Evolutionary conservation across 768 basidiomycete species (phyloP), one percentile per base, ranked within the genome.

Genomic region (Rhizopogon vinicolor): DNA sequence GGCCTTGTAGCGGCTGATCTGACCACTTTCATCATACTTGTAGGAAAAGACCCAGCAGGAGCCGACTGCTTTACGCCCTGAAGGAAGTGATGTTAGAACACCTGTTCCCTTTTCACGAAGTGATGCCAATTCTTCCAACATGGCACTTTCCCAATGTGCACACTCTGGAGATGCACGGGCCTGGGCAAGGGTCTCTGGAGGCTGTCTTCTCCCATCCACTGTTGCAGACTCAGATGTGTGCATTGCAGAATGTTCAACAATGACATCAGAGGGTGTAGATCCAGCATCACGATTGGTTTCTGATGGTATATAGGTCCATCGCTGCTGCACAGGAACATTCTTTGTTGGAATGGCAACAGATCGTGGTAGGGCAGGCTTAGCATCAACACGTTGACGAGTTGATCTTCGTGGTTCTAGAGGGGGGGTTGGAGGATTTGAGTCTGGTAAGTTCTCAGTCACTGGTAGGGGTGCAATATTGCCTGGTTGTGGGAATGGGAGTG

Each of bases 21-120:
- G 40, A n/a, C 48, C 29, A 18, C n/a, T 12, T 50, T 50, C 16
- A 31, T 50, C 35, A 55, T 41, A 28, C n/a, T 55, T 55, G 46
- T 49, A 49, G 12, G 16, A 14, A 14, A 55, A 48, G 8, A 55
- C 54, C 16, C 45, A 72, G 55, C 63, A 63, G 33, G 64, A 66
- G 2, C 57, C 60, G 0, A 76, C 56, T 0, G 68, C 54, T 12
- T 68, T 68, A 12, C 61, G 55, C 33, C 51, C 41, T 22, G 50
- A 35, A 14, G 54, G 35, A 41, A 55, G 48, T 28, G 54, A 22
- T 29, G 13, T 16, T 10, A 56, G 51, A 16, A 5, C 43, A n/a
- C 54, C 28, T 0, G 35, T 55, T 7, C 53, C 48, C 7, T 55
- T 60, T 25, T 57, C 49, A 45, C 52, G 51, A 12, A 60, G 55